Evolutionary conservation across 2,329 filamentous ascomycete species (phyloP).

Genomic region (Fusarium sp.): DNA sequence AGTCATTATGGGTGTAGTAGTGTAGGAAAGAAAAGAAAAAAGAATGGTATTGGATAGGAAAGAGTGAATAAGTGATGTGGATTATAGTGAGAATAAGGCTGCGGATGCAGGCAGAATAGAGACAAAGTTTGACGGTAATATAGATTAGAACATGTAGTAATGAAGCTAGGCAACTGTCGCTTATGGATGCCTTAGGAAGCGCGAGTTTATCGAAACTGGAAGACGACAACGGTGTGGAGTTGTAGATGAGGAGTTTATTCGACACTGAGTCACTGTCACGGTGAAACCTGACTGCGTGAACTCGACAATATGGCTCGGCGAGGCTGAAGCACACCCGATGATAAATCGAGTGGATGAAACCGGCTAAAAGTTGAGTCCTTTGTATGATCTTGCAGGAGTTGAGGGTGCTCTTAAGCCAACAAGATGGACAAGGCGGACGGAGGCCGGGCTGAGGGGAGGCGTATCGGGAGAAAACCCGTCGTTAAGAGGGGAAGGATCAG

Average conservation of each 20-base stretch:
- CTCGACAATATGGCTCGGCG: conserved; percentile 2
- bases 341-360: conserved; percentile 19
- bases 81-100: conserved; percentile 26
- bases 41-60: neutral
- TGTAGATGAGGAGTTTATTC: conserved; percentile 8
- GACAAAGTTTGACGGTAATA: conserved; percentile 26
- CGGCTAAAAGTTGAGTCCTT: conserved; percentile 1
- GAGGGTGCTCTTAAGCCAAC: conserved; percentile 25
- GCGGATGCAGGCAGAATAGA: conserved; percentile 35
- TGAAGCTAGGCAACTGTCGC: conserved; percentile 39
- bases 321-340: conserved; percentile 20
- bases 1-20: conserved; percentile 58
- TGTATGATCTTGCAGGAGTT: conserved; percentile 23
- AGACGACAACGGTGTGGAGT: conserved; percentile 17
- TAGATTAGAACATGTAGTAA: conserved; percentile 34
- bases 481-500: conserved; percentile 3
- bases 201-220: conserved; percentile 9
- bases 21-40: neutral
- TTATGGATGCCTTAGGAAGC: conserved; percentile 37
- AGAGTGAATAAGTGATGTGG: conserved; percentile 4
- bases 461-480: conserved; percentile 31
- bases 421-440: conserved; percentile 28
- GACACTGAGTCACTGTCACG: conserved; percentile 26
- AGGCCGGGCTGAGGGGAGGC: conserved; percentile 12
- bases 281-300: conserved; percentile 25